Conservation (phyloP, 1,284 basidiomycete species). For the Coniophora puteana region DNA sequence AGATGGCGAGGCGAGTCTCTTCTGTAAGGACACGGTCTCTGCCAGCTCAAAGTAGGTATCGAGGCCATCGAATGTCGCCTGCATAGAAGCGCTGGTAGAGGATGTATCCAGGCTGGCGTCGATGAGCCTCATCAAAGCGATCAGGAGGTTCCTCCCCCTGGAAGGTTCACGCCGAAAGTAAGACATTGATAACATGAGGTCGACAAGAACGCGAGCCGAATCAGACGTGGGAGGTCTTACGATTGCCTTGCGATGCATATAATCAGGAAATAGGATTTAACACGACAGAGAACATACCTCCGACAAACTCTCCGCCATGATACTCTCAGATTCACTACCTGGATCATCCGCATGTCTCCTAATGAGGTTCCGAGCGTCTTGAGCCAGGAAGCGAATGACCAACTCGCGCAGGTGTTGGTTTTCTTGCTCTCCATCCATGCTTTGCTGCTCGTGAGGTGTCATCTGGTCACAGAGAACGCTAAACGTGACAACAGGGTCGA, state of each 20-base stretch:
- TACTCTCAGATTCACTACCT: conserved; percentile 44
- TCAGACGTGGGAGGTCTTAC: conserved; percentile 39
- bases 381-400: conserved; percentile 55
- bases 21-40: conserved; percentile 39
- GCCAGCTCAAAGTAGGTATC: conserved; percentile 44
- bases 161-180: conserved; percentile 36
- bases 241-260: conserved; percentile 39
- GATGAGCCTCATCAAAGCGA: conserved; percentile 43
- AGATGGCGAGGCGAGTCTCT: conserved; percentile 37
- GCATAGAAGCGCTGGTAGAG: conserved; percentile 30
- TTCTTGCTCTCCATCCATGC: conserved; percentile 52
- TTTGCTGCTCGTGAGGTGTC: conserved; percentile 49
- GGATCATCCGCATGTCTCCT: conserved; percentile 39
- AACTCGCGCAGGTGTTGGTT: conserved; percentile 54
- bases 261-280: conserved; percentile 5
- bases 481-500: conserved; percentile 57
- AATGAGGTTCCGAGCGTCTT: conserved; percentile 45
- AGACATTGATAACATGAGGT: conserved; percentile 48
- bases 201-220: conserved; percentile 45
- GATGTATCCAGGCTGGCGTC: too few relatives aligned
- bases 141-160: conserved; percentile 42
- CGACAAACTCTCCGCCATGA: conserved; percentile 45
- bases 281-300: conserved; percentile 34
- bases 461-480: conserved; percentile 69
- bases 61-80: conserved; percentile 33